phyloP scores from a whole-genome alignment of 305 asterid genomes.

The Solanum hybrid region DNA sequence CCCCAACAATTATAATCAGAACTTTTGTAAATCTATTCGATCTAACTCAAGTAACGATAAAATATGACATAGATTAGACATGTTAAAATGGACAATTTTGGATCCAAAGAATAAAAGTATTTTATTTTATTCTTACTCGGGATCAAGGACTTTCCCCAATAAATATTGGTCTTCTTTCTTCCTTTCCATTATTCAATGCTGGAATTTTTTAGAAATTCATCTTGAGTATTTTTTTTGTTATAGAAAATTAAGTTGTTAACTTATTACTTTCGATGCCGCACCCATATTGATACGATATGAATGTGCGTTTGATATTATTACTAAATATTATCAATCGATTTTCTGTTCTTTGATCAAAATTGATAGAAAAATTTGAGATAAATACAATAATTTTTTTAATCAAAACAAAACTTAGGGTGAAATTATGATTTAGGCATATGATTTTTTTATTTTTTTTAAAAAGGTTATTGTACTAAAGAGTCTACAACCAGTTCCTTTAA shows the following conservation, averaged over 20 bases:
- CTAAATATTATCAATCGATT: neutral
- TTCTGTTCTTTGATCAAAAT: neutral
- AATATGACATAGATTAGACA: neutral
- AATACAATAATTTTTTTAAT: too few relatives aligned
- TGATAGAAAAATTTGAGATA: neutral
- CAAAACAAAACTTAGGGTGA: neutral
- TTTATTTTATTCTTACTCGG: too few relatives aligned
- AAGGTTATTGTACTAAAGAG: neutral
- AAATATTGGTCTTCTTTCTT: too few relatives aligned
- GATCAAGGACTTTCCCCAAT: too few relatives aligned
- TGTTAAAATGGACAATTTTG: neutral
- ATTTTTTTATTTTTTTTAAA: too few relatives aligned
- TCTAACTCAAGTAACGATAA: neutral
- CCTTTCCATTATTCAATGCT: too few relatives aligned
- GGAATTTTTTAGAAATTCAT: too few relatives aligned
- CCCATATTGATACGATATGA: neutral
- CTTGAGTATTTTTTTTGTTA: too few relatives aligned
- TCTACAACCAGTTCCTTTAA: neutral
- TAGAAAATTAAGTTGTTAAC: too few relatives aligned
- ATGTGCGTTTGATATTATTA: neutral
- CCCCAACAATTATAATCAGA: neutral
- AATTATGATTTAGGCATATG: neutral
- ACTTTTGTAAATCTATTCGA: neutral
- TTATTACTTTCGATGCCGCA: too few relatives aligned
- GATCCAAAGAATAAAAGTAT: neutral